Evolutionary conservation across 441 rosid species (phyloP), one percentile per base, ranked within the genome.

Genomic region (Populus tomentosa): DNA sequence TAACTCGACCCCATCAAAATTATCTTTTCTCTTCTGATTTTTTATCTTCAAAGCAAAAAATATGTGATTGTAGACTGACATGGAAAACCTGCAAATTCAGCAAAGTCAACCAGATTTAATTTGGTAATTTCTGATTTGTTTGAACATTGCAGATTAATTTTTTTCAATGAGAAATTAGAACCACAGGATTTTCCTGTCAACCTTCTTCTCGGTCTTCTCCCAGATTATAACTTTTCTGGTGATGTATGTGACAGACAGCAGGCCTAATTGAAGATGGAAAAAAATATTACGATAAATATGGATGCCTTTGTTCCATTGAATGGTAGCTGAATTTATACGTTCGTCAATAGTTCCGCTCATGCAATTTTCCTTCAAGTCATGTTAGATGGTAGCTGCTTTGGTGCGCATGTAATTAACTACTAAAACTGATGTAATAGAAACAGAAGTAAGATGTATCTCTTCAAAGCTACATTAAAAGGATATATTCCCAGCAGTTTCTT

Each of bases 281-380:
- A 3, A 14, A 59, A 8, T 10, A 21, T 61, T 9, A 26, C 10
- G 65, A 61, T 61, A 9, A 61, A 61, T 61, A 61, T 7, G 9
- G 3, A 16, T 53, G n/a, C 21, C 6, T 26, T 13, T 73, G 28
- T 21, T 23, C 73, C 10, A 42, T 71, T 71, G 82, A 80, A 75
- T 63, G 77, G 73, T 69, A 66, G 76, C 38, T 75, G 33, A 30
- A 28, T 14, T 23, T 61, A 4, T 28, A 26, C 13, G 16, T 7
- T 64, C 32, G 30, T 10, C 61, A 16, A 16, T 13, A 4, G 62
- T 53, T 7, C 13, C 64, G 13, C 62, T 10, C 53, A 70, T 24
- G 46, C 40, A 42, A 16, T 11, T 7, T 71, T 11, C 46, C n/a
- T 59, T 64, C 70, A 66, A 20, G 7, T 56, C 32, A 14, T 20